These are phyloP conservation scores for Penicillium glabrum DNA, from an alignment of 2,329 filamentous ascomycete species.

Conservation along the genomic window DNA sequence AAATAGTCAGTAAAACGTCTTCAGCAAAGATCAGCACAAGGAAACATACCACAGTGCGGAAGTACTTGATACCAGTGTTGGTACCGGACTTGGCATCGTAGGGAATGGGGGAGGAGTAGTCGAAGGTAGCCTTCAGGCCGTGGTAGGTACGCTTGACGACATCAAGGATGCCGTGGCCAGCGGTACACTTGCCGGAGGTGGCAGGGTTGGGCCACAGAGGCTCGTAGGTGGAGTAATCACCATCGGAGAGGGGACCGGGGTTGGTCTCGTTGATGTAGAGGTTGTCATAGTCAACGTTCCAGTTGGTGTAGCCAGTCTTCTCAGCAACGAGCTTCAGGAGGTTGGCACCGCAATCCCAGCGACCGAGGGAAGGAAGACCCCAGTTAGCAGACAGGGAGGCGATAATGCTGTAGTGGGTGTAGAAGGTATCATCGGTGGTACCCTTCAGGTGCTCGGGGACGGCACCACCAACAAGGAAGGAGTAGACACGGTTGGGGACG, in stretches of 20 bases:
- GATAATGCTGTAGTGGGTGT: slow-evolving; percentile 71
- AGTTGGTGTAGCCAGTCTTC: slow-evolving; percentile 57
- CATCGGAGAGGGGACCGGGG: slow-evolving; percentile 44
- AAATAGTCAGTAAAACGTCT: slow-evolving; percentile 1
- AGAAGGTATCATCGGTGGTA: slow-evolving; percentile 68
- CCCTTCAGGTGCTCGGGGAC: slow-evolving; percentile 64
- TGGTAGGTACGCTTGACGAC: slow-evolving; percentile 35
- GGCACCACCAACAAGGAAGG: slow-evolving; percentile 72
- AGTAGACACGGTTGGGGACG: slow-evolving; percentile 67
- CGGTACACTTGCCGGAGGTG: slow-evolving; percentile 31
- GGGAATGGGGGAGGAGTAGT: slow-evolving; percentile 37
- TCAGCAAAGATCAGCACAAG: neutral
- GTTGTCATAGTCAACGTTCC: slow-evolving; percentile 39
- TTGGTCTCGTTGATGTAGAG: slow-evolving; percentile 58
- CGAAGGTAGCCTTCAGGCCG: slow-evolving; percentile 29
- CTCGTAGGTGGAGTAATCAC: slow-evolving; percentile 27
- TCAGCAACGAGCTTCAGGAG: slow-evolving; percentile 63
- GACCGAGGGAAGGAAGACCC: slow-evolving; percentile 66
- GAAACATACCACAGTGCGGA: slow-evolving; percentile 15
- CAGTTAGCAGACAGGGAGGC: slow-evolving; percentile 70
- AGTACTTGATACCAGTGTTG: slow-evolving; percentile 26
- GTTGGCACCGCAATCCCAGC: slow-evolving; percentile 72
- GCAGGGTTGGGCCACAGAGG: slow-evolving; percentile 31
- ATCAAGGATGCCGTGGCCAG: slow-evolving; percentile 36
- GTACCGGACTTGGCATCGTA: slow-evolving; percentile 26